Evolutionary conservation across 2,329 filamentous ascomycete species (phyloP), one percentile per base, ranked within the genome.

Genomic region (Fusarium longipes): DNA sequence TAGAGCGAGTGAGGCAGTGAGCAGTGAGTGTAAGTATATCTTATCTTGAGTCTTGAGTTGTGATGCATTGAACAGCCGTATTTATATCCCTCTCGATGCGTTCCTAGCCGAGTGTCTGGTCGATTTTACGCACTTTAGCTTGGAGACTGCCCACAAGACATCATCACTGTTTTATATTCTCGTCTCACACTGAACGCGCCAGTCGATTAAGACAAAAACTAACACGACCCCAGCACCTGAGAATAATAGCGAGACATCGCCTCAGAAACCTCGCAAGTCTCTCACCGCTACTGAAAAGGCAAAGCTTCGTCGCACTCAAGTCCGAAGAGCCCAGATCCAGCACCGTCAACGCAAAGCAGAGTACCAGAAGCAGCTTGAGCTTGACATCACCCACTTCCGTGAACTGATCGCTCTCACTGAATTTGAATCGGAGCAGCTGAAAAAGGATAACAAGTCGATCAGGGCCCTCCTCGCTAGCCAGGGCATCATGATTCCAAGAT

Each of bases 261-360:
- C 60, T 20, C 53, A 65, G 63, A 74, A 42, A 50, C 45, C 57
- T 43, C 69, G 48, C 38, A 72, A 72, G 61, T 51, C 62, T 35
- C 53, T 68, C 6, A 62, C 67, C 4, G 63, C 69, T 35, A 68
- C 75, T 68, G 77, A 81, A 52, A 85, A 84, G 72, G 77, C 82
- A 22, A 79, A 82, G 69, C 63, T 78, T 17, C 82, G 85, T 6
- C 81, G 85, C 1, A 81, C 81, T 5, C 85, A 87, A 64, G 84
- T 87, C 50, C 77, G 84, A 4, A 80, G 78, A 22, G 85, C 85
- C 3, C 85, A 87, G 77, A 81, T 82, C 35, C 81, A 86, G 71
- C 85, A 87, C 68, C 83, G 85, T 17, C 82, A 84, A 73, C 83
- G 85, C 70, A 87, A 86, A 70, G 83, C 82, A 49, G 82, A 86